phyloP scores from a whole-genome alignment of 805 yeast species.

The Wickerhamiella kurtzmanii region DNA sequence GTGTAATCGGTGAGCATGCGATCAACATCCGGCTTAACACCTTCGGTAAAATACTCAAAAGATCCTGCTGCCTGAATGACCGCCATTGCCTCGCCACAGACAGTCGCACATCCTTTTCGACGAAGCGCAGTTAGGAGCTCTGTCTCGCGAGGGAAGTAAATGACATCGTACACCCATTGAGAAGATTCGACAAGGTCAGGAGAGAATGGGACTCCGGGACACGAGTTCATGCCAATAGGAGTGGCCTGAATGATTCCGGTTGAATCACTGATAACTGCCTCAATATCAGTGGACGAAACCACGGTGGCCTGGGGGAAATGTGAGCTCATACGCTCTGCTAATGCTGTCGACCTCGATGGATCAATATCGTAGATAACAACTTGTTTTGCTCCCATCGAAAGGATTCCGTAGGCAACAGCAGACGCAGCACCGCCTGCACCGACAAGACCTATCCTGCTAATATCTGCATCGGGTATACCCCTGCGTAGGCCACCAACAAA shows the following conservation, averaged over 20 bases:
- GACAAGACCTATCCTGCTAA: neutral
- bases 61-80: neutral
- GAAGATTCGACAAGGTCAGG: neutral
- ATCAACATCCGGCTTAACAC: neutral
- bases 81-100: neutral
- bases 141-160: neutral
- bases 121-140: neutral
- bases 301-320: neutral
- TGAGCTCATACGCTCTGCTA: neutral
- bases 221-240: neutral
- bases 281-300: neutral
- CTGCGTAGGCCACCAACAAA: neutral
- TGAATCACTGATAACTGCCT: neutral
- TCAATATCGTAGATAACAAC: neutral
- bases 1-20: neutral
- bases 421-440: neutral
- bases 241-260: neutral
- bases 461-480: neutral
- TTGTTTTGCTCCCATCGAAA: neutral
- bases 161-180: neutral
- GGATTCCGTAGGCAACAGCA: neutral
- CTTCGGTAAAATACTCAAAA: neutral
- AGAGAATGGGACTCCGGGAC: neutral
- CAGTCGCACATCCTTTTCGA: neutral
- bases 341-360: neutral